Base-by-base conservation (phyloP, 768 basidiomycete species). In the Mycena venus region DNA sequence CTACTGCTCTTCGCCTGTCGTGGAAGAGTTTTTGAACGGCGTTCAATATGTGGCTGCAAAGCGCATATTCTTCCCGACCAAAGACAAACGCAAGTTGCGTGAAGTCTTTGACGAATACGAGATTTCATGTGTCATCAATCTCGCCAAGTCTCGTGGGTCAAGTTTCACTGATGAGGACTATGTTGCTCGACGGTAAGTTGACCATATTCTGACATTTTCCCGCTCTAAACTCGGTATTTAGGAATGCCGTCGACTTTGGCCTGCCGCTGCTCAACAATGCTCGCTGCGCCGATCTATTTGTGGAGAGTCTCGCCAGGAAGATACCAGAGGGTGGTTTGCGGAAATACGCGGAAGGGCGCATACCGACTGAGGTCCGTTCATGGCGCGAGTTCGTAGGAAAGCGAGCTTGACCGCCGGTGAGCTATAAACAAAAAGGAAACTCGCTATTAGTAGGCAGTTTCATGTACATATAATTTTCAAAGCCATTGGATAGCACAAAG, bases 231-330 rank as follows among this genome's bases (percentile, higher is more conserved):
- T 29, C 32, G 12, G 1, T 23, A 21, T 42, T 4, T 77, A 94
- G 97, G 76, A 97, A 97, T 82, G 96, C 96, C 65, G 96, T 98
- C 66, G 97, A 99, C 86, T 99, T 99, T 76, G 98, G 98, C 72
- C 83, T 99, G 69, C 94, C 96, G 14, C 83, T 99, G 68, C 86
- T 99, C 77, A 98, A 98, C 87, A 95, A 99, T 81, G 91, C 96
- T 62, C 92, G 91, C 70, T 94, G 92, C 70, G 98, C 98, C 3
- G 89, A 93, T 76, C 89, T 99, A 60, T 98, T 96, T 82, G 97
- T 99, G 40, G 95, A 98, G 83, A 91, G 93, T 75, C 85, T 99
- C 69, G 94, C 90, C 5, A 91, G 90, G 84, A 96, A 96, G 84
- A 92, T 98, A 78, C 93, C 94, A 36, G 84, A 90, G 75, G 95